Evolutionary conservation across 2,329 filamentous ascomycete species (phyloP), one percentile per base, ranked within the genome.

Genomic region (Apiospora koreana): DNA sequence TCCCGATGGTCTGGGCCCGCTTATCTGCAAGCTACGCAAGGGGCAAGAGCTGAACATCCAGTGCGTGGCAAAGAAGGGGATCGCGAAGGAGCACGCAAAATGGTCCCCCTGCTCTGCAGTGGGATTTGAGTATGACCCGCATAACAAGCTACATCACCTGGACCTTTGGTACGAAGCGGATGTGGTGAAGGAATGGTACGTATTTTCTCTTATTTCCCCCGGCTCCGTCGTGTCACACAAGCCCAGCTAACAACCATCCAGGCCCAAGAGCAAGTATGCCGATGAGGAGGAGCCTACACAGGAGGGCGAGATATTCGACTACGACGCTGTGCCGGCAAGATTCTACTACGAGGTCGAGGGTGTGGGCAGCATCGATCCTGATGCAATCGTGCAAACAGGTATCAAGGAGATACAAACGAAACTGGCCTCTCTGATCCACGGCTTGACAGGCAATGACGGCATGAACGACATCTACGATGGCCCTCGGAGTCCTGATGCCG

Each of bases 71-170:
- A 98, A 97, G 87, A 98, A 98, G 87, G 96, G 96, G 1, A 98
- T 98, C 74, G 95, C 95, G 46, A 99, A 99, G 86, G 96, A 99
- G 81, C 96, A 99, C 82, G 94, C 96, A 12, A 99, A 99, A 82
- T 99, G 96, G 96, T 93, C 94, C 77, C 95, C 96, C 1, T 95
- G 93, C 45, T 89, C 94, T 50, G 96, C 96, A 3, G 91, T 99
- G 50, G 95, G 94, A 31, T 99, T 99, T 80, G 96, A 99, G 82
- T 99, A 99, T 81, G 96, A 99, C 80, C 96, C 96, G 72, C 93
- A 97, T 81, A 99, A 99, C 84, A 98, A 97, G 83, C 85, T 99
- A 74, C 89, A 92, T 74, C 96, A 99, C 82, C 87, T 96, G 69
- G 94, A 97, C 78, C 90, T 97, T 81, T 99, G 96, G 96, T 98